Base-by-base conservation (phyloP, 2,329 filamentous ascomycete genomes). In the Aspergillus quadrilineatus region DNA sequence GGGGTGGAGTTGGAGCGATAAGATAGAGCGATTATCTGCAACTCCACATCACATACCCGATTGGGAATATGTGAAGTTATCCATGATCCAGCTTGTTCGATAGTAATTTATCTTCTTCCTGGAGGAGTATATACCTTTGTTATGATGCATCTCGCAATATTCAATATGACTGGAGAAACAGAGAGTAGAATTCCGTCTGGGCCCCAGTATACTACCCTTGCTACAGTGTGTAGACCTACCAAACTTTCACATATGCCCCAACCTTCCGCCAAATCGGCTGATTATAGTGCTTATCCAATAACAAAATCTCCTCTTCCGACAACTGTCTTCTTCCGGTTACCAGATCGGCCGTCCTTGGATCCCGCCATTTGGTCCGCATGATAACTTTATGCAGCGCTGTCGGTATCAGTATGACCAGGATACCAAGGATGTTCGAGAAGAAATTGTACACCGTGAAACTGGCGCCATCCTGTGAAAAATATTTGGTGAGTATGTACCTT, bases 211-310 rank as follows among this genome's bases (percentile, higher is more conserved):
- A 22, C 2, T 22, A 22, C 34, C 34, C 9, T 37, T 14, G 34
- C 32, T 34, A 37, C 34, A 15, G 37, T 12, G 22, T 17, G 6
- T 17, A 10, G 6, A 6, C 22, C 39, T 42, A 58, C 55, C 58
- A 60, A 7, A 60, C n/a, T 36, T 50, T 45, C 0, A 58, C 30
- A 53, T 58, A 60, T 2, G 44, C 47, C 29, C 44, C 55, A 32
- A 60, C 5, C 14, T 49, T 50, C 44, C 58, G 29, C 55, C 58
- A 60, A 15, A 50, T 4, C 4, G 55, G 54, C 32, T 41, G 22
- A 14, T n/a, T 45, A 29, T 56, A 58, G 29, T 60, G 53, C 14
- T n/a, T 4, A 39, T 58, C 55, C 44, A 60, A 37, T 7, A 50
- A 41, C 17, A 15, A 14, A 4, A 55, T 43, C 17, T 52, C 56